Evolutionary conservation across 495 filamentous ascomycete species (phyloP).

Genomic region (Penicillium paxilli): DNA sequence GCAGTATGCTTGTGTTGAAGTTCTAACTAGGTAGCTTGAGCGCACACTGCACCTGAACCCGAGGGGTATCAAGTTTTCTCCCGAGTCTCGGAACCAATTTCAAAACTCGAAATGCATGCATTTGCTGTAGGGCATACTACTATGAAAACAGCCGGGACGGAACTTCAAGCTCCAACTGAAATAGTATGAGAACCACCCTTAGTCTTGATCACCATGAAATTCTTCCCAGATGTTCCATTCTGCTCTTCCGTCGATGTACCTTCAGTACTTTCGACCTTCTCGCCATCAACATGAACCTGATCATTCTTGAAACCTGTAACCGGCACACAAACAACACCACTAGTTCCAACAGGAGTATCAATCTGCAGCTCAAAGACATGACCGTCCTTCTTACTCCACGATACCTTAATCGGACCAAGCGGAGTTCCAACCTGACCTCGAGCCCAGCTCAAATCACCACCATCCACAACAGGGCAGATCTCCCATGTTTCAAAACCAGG

Average conservation of each 20-base stretch:
- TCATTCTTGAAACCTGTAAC: background rate
- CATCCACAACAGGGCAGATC: constrained; percentile 30
- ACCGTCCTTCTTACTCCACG: constrained; percentile 26
- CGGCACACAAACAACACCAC: constrained; percentile 9
- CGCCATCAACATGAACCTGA: background rate
- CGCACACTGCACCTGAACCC: background rate
- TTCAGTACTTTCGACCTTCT: background rate
- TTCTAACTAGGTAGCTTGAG: background rate
- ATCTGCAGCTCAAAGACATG: constrained; percentile 2
- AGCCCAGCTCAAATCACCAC: constrained; percentile 35
- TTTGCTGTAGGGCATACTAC: too few species aligned
- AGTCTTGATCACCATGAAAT: background rate
- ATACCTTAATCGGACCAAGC: constrained; percentile 32
- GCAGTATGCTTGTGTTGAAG: too few species aligned
- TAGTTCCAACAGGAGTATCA: constrained; percentile 4
- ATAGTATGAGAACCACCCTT: constrained; percentile 5
- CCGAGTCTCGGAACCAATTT: too few species aligned
- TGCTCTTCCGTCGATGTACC: background rate
- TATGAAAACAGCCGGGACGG: too few species aligned
- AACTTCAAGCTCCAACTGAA: background rate
- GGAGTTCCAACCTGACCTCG: constrained; percentile 40
- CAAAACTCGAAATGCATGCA: too few species aligned
- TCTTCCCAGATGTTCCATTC: background rate
- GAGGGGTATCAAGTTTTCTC: background rate
- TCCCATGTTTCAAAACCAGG: constrained; percentile 36